Conservation (phyloP, 2,329 filamentous ascomycete genomes). For the Alternaria hordeiaustralica region DNA sequence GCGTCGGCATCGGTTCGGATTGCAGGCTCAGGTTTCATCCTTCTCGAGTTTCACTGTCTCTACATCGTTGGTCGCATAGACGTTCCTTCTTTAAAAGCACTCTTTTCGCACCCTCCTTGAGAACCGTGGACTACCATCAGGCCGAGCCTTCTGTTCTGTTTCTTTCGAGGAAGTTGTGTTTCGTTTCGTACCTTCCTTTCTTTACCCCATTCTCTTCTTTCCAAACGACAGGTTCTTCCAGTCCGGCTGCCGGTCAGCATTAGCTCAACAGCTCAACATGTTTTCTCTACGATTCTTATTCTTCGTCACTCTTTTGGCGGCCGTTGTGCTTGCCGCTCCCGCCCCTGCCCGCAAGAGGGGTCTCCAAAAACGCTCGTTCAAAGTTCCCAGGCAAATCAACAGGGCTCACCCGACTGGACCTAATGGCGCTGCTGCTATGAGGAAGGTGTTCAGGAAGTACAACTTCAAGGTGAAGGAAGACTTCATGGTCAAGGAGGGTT, state of each 20-base stretch:
- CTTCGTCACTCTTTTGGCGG: constrained; percentile 57
- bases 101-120: constrained; percentile 34
- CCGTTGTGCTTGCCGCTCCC: constrained; percentile 57
- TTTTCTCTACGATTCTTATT: constrained; percentile 47
- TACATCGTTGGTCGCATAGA: constrained; percentile 16
- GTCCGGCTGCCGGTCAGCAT: constrained; percentile 50
- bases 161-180: constrained; percentile 25
- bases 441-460: constrained; percentile 73
- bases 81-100: constrained; percentile 36
- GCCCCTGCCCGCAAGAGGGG: constrained; percentile 36
- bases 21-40: constrained; percentile 25
- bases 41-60: constrained; percentile 24
- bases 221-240: constrained; percentile 24
- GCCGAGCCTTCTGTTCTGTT: constrained; percentile 37
- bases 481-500: constrained; percentile 31
- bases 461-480: constrained; percentile 49
- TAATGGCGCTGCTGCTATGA: constrained; percentile 67
- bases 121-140: constrained; percentile 34
- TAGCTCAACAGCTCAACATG: constrained; percentile 45
- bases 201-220: constrained; percentile 24
- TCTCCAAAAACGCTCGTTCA: constrained; percentile 65
- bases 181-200: constrained; percentile 30
- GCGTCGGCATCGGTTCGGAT: constrained; percentile 17
- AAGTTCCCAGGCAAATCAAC: constrained; percentile 64
- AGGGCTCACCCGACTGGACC: constrained; percentile 56